Evolutionary conservation across 2,329 filamentous ascomycete genomes (phyloP).

Genomic region (Metarhizium album): DNA sequence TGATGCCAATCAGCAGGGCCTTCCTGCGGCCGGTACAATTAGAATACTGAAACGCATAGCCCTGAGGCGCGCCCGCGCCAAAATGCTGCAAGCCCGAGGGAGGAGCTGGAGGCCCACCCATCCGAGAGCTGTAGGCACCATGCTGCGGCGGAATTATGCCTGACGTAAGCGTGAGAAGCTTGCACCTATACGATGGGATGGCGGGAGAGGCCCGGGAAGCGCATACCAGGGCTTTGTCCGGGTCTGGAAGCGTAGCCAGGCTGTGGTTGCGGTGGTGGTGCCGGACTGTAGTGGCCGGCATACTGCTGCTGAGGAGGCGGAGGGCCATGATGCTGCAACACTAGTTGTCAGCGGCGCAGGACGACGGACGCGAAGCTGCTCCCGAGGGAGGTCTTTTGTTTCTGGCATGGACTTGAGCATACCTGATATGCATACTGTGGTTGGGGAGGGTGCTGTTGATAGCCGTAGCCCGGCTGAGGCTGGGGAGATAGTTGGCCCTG

Average conservation of each 20-base stretch:
- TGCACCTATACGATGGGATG: no score
- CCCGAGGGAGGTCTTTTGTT: not conserved
- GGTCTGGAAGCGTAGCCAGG: slow-evolving; percentile 38
- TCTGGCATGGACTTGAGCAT: slow-evolving; percentile 4
- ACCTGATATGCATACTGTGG: slow-evolving; percentile 28
- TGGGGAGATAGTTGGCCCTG: slow-evolving; percentile 37
- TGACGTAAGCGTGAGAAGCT: slow-evolving; percentile 1
- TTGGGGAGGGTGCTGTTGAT: slow-evolving; percentile 27
- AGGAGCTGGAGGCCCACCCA: slow-evolving; percentile 47
- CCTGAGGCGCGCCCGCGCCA: slow-evolving; percentile 67
- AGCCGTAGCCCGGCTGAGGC: slow-evolving; percentile 36
- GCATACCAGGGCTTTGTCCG: slow-evolving; percentile 25
- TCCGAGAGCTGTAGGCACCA: slow-evolving; percentile 4
- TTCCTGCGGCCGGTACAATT: slow-evolving; percentile 82
- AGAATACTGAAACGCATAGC: slow-evolving; percentile 83
- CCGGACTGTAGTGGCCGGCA: slow-evolving; percentile 17
- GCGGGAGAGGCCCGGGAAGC: not conserved
- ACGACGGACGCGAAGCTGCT: not conserved
- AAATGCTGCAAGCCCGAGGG: slow-evolving; percentile 60
- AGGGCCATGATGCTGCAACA: slow-evolving; percentile 17
- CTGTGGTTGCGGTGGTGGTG: slow-evolving; percentile 30
- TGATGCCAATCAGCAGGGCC: slow-evolving; percentile 86
- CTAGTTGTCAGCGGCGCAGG: not conserved
- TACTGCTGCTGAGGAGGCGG: slow-evolving; percentile 25
- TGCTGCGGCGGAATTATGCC: slow-evolving; percentile 11